phyloP scores from a whole-genome alignment of 2,329 filamentous ascomycete genomes.

The Lizonia empirigonia region DNA sequence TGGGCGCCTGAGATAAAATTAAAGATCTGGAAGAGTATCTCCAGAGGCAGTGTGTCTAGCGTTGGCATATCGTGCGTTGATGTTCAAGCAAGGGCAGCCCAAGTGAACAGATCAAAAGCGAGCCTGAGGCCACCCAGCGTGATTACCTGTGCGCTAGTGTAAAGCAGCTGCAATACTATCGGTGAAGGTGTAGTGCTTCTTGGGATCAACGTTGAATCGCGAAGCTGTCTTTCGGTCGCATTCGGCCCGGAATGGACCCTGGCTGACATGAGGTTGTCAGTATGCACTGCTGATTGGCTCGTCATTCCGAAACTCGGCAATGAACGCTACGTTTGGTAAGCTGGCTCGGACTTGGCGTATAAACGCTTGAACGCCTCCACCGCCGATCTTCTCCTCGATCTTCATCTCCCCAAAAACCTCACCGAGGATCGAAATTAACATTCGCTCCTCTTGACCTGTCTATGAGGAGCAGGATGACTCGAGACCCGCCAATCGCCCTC shows the following conservation, averaged over 20 bases:
- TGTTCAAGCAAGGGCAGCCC: background rate
- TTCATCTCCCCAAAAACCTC: constrained; percentile 4
- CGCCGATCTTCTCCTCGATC: constrained; percentile 20
- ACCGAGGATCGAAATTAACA: constrained; percentile 13
- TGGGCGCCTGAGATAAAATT: constrained; percentile 22
- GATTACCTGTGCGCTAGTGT: background rate
- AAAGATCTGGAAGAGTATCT: constrained; percentile 39
- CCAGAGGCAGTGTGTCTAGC: constrained; percentile 33
- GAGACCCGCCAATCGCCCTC: constrained; percentile 13
- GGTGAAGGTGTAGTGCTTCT: background rate
- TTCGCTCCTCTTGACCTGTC: background rate
- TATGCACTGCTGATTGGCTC: constrained; percentile 2
- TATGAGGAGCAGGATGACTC: constrained; percentile 10
- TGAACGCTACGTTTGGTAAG: constrained; percentile 9
- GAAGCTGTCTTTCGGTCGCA: background rate
- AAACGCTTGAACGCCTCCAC: constrained; percentile 17
- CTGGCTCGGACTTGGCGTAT: constrained; percentile 11
- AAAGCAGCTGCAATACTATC: background rate
- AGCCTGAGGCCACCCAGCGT: background rate
- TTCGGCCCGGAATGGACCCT: background rate
- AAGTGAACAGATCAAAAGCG: background rate
- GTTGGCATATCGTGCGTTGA: constrained; percentile 14
- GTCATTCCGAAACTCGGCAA: background rate
- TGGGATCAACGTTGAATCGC: background rate
- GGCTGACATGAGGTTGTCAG: background rate